phyloP scores from a whole-genome alignment of 495 filamentous ascomycete genomes.

The Podospora pseudocomata region DNA sequence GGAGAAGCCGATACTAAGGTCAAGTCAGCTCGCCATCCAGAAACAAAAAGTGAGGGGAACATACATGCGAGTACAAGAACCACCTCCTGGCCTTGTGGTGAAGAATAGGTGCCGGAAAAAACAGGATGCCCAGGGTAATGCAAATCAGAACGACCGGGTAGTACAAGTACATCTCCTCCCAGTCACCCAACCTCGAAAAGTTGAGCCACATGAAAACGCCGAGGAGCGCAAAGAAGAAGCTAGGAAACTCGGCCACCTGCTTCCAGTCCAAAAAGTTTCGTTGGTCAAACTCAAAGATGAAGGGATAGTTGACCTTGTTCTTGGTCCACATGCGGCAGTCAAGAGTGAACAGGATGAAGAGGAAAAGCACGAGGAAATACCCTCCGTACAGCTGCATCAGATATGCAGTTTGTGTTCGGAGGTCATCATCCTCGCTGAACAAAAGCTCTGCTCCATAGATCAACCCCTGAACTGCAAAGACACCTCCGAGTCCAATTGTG shows the following conservation, averaged over 20 bases:
- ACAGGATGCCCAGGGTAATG: conserved; percentile 61
- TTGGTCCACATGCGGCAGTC: conserved; percentile 76
- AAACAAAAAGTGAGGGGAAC: conserved; percentile 26
- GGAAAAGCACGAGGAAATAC: conserved; percentile 71
- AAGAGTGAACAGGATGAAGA: conserved; percentile 71
- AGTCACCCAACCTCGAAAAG: conserved; percentile 59
- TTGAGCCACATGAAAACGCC: conserved; percentile 85
- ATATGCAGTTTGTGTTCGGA: conserved; percentile 62
- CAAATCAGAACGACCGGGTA: conserved; percentile 82
- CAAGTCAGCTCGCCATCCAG: background rate
- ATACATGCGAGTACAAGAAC: conserved; percentile 79
- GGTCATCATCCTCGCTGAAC: conserved; percentile 44
- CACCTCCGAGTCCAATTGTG: conserved; percentile 65
- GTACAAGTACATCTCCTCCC: conserved; percentile 71
- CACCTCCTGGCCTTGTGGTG: conserved; percentile 76
- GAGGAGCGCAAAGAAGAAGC: conserved; percentile 70
- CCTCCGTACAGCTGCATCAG: conserved; percentile 81
- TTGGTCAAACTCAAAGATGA: conserved; percentile 94
- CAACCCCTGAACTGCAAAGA: conserved; percentile 72
- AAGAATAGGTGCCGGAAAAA: conserved; percentile 68
- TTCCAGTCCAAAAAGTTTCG: conserved; percentile 84
- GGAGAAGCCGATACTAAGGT: conserved; percentile 75
- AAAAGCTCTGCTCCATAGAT: conserved; percentile 59
- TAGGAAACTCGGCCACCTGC: conserved; percentile 79
- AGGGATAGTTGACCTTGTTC: conserved; percentile 88